phyloP scores from a whole-genome alignment of 768 basidiomycete species.

The Suillus occidentalis region DNA sequence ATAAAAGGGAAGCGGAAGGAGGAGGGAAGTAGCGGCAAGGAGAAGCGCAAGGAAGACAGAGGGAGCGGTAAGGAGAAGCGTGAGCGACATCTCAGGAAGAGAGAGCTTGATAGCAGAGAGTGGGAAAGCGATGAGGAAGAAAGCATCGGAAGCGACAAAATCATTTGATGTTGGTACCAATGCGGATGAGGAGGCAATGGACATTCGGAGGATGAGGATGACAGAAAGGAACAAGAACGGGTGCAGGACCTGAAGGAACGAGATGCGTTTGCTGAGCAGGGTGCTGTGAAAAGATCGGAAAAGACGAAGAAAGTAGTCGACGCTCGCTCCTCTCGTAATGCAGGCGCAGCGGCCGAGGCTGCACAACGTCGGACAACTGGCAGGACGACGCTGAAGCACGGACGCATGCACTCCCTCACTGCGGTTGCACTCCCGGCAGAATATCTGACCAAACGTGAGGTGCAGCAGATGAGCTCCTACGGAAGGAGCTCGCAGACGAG shows the following conservation, averaged over 20 bases:
- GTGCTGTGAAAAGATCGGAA: constrained; percentile 81
- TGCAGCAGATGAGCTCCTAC: constrained; percentile 90
- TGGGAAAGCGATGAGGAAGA: constrained; percentile 95
- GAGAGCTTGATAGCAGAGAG: constrained; percentile 77
- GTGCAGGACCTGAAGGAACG: constrained; percentile 80
- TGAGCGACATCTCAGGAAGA: constrained; percentile 71
- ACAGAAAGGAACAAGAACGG: constrained; percentile 69
- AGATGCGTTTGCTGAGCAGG: constrained; percentile 91
- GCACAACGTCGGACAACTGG: constrained; percentile 76
- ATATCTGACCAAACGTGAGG: constrained; percentile 94
- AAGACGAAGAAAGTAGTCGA: constrained; percentile 89
- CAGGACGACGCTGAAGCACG: constrained; percentile 73
- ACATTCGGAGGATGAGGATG: constrained; percentile 65
- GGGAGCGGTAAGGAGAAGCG: constrained; percentile 47
- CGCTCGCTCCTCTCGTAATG: constrained; percentile 79
- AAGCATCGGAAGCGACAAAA: constrained; percentile 62
- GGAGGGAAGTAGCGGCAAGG: constrained; percentile 35
- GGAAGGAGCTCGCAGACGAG: constrained; percentile 93
- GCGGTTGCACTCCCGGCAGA: constrained; percentile 87
- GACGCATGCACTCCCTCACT: constrained; percentile 58
- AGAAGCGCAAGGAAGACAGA: constrained; percentile 17
- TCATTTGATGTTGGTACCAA: constrained; percentile 41
- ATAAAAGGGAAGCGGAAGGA: constrained; percentile 28
- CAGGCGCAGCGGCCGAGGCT: constrained; percentile 75
- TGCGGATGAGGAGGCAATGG: constrained; percentile 40